phyloP scores from a whole-genome alignment of 1,284 basidiomycete genomes.

The Malassezia dermatis region DNA sequence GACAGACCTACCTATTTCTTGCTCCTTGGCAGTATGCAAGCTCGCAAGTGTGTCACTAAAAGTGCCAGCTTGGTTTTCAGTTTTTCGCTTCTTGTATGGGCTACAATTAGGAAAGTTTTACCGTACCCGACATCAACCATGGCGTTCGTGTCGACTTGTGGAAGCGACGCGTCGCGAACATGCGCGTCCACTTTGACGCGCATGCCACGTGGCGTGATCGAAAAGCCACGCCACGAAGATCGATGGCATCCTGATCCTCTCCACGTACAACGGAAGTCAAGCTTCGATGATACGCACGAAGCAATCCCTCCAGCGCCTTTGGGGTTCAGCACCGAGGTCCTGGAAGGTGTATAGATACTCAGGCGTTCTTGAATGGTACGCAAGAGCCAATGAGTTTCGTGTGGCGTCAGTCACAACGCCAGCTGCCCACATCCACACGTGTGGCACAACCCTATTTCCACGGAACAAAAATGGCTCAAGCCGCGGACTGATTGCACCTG shows the following conservation, averaged over 20 bases:
- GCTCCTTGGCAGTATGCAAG: constrained; percentile 27
- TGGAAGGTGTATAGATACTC: background rate
- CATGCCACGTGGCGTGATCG: constrained; percentile 17
- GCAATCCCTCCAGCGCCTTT: constrained; percentile 3
- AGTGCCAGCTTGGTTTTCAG: constrained; percentile 24
- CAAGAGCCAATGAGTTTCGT: background rate
- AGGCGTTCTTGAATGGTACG: background rate
- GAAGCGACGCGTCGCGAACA: background rate
- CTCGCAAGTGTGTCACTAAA: constrained; percentile 35
- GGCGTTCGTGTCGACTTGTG: background rate
- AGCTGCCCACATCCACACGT: constrained; percentile 20
- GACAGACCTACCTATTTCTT: constrained; percentile 18
- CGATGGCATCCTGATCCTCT: background rate
- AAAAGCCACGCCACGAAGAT: background rate
- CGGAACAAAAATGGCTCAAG: constrained; percentile 21
- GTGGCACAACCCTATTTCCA: constrained; percentile 15
- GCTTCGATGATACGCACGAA: constrained; percentile 10
- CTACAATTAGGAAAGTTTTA: background rate
- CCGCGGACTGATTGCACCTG: background rate
- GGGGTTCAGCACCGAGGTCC: background rate
- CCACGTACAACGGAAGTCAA: background rate
- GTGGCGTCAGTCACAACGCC: background rate
- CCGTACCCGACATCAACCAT: background rate
- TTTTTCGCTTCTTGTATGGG: constrained; percentile 22
- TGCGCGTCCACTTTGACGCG: constrained; percentile 7